Conservation (phyloP, 2,329 filamentous ascomycete species). For the Leptographium procerum region DNA sequence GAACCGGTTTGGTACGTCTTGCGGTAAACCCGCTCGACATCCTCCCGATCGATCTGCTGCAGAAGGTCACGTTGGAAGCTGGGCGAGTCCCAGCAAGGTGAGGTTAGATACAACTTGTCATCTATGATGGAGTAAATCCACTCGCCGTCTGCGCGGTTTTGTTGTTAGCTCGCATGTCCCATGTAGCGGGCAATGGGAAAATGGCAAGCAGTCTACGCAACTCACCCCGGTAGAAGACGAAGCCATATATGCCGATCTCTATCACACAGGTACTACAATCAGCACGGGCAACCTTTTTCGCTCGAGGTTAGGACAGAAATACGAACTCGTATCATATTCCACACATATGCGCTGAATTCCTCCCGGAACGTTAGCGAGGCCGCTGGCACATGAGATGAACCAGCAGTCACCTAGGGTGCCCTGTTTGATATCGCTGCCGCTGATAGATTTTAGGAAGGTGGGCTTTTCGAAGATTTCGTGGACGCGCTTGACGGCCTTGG, state of each 20-base stretch:
- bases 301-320: neutral
- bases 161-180: neutral
- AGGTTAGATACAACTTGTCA: constrained; percentile 77
- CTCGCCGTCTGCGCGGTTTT: constrained; percentile 52
- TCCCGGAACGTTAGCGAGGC: constrained; percentile 60
- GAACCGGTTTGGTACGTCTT: constrained; percentile 64
- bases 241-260: constrained; percentile 75
- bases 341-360: constrained; percentile 66
- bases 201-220: neutral
- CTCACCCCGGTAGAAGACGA: constrained; percentile 66
- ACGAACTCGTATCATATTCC: constrained; percentile 51
- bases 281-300: neutral
- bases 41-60: constrained; percentile 63
- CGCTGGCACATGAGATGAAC: constrained; percentile 69
- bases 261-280: neutral
- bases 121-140: constrained; percentile 90
- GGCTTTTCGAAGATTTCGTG: constrained; percentile 68
- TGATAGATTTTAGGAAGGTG: constrained; percentile 53
- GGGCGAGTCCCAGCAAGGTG: constrained; percentile 70
- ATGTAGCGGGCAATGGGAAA: neutral
- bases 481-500: constrained; percentile 64
- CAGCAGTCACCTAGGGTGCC: constrained; percentile 72
- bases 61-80: constrained; percentile 63
- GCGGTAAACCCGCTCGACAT: constrained; percentile 52
- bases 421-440: constrained; percentile 66